Evolutionary conservation across 345 rosid genomes (phyloP), one percentile per base, ranked within the genome.

Genomic region (Eutrema japonicum): DNA sequence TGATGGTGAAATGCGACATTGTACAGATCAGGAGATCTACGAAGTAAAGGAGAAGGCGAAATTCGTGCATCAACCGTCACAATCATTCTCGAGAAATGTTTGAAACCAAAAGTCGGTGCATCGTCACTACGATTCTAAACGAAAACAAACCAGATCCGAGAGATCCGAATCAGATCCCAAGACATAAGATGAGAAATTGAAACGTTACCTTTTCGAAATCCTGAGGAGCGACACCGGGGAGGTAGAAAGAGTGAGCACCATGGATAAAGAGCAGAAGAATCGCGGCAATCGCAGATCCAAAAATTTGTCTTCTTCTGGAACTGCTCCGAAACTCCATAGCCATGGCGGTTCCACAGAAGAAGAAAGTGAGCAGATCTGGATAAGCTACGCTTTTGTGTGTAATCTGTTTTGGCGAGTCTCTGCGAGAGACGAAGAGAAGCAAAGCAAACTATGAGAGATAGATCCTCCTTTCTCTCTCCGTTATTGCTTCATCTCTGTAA

Each of bases 181-280:
- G 13, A 11, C 0, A 57, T n/a, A 30, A 1, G 22, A 32, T n/a
- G 11, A 27, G 46, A 10, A 13, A 54, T 10, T 3, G 36, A 14
- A 30, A 57, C 47, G 38, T 16, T 46, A 90, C 98, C 96, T 84
- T 88, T 27, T 76, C 72, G 86, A 93, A 90, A 82, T 93, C 96
- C 80, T 85, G 82, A 62, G 98, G 98, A 40, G 96, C 96, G 67
- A 93, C 98, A 68, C 98, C 98, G 2, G 98, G 98, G 62, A 93
- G 98, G 84, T 93, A 93, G 85, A 93, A 93, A 78, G 84, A 85
- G 79, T 80, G 76, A 22, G 74, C 82, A 67, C 78, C 78, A 58
- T 85, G 89, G 83, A 87, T 71, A 52, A 85, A 83, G 42, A 80
- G 61, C 8, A 85, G 79, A 71, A 77, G 18, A 64, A 88, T 4